Percentiles rank a stretch among this genome's conserved stretches.
Evolutionary conservation across 352 stramenopile genomes (phyloP).

Genomic region (Thalassiosira mediterranea): DNA sequence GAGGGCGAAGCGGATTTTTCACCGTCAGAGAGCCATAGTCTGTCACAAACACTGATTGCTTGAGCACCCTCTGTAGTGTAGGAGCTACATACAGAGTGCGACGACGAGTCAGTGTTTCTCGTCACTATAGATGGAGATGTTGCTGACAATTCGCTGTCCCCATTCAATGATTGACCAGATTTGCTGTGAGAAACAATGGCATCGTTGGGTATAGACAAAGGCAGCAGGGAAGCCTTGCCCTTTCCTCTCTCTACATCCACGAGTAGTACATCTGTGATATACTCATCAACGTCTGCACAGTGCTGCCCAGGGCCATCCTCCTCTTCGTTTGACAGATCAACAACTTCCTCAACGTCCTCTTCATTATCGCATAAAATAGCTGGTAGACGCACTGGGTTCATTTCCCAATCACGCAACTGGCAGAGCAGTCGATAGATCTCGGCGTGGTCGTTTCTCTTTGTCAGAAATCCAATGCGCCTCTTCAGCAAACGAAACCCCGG

Average conservation of each 20-base stretch:
- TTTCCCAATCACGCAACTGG: slow-evolving; percentile 36
- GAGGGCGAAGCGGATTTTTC: not conserved
- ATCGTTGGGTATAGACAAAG: too few relatives aligned
- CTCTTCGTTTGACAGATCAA: slow-evolving; percentile 1
- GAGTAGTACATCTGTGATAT: slow-evolving; percentile 18
- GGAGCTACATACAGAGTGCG: too few relatives aligned
- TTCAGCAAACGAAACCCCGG: slow-evolving; percentile 18
- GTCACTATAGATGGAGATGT: too few relatives aligned
- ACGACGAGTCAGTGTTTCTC: too few relatives aligned
- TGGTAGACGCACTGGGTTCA: slow-evolving; percentile 28
- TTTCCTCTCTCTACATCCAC: not conserved
- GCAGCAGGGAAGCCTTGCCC: too few relatives aligned
- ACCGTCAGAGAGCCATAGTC: not conserved
- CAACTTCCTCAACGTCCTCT: slow-evolving; percentile 5
- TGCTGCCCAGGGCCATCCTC: not conserved
- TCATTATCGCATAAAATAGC: not conserved
- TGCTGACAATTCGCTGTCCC: too few relatives aligned
- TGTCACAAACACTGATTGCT: not conserved
- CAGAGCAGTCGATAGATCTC: slow-evolving; percentile 42
- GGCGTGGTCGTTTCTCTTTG: slow-evolving; percentile 15
- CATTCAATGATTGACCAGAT: too few relatives aligned
- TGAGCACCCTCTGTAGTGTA: too few relatives aligned
- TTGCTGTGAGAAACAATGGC: too few relatives aligned
- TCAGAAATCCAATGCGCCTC: slow-evolving; percentile 19
- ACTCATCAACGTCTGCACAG: slow-evolving; percentile 9